Base-by-base conservation (phyloP, 768 basidiomycete species). In the Erythrobasidium yunnanense region DNA sequence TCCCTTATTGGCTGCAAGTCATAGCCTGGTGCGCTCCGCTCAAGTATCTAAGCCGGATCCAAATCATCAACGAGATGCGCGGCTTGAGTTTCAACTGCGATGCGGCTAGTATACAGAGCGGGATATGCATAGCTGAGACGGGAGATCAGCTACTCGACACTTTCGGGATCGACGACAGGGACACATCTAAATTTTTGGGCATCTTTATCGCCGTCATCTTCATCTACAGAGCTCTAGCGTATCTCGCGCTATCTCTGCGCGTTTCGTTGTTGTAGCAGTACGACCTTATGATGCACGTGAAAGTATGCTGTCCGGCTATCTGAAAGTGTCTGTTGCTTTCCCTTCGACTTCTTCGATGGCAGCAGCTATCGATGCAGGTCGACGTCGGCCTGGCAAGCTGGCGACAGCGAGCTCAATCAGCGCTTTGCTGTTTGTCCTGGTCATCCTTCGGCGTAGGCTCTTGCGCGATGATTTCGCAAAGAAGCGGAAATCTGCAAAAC, bases 401-500 rank as follows among this genome's bases (percentile, higher is more conserved):
- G 11, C 38, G 54, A 29, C 54, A 2, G 54, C 30, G 2, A 55
- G 35, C 54, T 7, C 27, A 22, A 34, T 34, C 54, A 33, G 25
- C 27, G 56, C 56, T 25, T 33, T 58, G 56, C 56, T 58, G 23
- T 23, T 25, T 11, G 22, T 58, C 4, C 38, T 58, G 25, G 56
- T 58, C 56, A 25, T 58, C 8, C 35, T 58, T 27, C 56, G 56
- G 35, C 33, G 42, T 22, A 4, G 32, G 13, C 20, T 58, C 11
- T 11, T 46, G 25, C 25, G 34, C 35, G 22, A 45, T 11, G 22
- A 2, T 45, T 2, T 58, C 56, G 25, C 17, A 18, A 20, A 38
- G 20, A 25, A 25, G 56, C 35, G 25, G 8, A 2, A 58, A 7
- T n/a, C 5, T 23, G 5, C 35, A 29, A 20, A 29, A 30, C 30